Evolutionary conservation across 345 rosid species (phyloP).

Genomic region (Lenwebbia sp.): DNA sequence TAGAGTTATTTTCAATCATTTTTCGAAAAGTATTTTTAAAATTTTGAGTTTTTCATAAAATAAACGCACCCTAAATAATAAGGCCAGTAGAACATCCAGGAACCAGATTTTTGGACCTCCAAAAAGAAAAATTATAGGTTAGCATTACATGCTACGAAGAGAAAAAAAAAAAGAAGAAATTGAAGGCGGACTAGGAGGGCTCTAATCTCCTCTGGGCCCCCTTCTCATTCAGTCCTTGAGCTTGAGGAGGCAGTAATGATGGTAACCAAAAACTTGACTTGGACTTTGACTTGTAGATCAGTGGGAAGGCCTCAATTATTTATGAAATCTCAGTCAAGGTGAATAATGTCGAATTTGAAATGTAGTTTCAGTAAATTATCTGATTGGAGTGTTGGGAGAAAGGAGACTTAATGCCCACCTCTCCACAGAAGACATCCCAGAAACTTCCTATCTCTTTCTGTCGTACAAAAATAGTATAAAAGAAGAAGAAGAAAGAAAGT

Average conservation of each 20-base stretch:
- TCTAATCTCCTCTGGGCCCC: neutral
- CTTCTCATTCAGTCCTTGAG: neutral
- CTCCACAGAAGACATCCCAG: neutral
- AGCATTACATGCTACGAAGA: neutral
- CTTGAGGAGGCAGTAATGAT: neutral
- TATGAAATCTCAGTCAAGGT: neutral
- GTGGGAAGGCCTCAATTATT: neutral
- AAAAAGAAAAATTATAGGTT: neutral
- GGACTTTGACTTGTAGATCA: neutral
- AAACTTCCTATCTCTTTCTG: neutral
- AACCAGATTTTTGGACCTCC: neutral
- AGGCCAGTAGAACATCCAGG: neutral
- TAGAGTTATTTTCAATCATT: too few relatives aligned
- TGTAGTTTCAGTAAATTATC: neutral
- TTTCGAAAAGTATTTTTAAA: too few relatives aligned
- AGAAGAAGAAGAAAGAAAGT: neutral
- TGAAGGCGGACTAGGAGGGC: neutral
- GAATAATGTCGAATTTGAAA: neutral
- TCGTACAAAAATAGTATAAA: neutral
- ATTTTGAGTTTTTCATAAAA: too few relatives aligned
- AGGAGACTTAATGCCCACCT: neutral
- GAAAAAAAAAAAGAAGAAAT: neutral
- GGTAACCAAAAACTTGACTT: neutral
- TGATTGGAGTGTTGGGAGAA: neutral
- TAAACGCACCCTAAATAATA: neutral